phyloP scores from a whole-genome alignment of 2,329 filamentous ascomycete genomes.

The Aspergillus hiratsukae region DNA sequence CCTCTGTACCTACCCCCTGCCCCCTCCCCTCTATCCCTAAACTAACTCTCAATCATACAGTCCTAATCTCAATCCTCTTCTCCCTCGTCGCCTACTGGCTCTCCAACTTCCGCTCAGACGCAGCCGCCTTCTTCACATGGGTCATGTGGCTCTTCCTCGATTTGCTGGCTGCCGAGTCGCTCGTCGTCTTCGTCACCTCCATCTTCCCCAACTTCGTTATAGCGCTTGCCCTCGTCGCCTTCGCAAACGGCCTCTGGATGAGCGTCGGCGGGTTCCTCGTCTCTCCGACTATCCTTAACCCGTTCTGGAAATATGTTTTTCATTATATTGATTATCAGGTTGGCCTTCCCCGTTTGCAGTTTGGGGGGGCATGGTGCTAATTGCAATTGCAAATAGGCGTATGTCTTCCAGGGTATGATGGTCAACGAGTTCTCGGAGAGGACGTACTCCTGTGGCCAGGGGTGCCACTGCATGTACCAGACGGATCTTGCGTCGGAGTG shows the following conservation, averaged over 20 bases:
- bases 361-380: neutral
- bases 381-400: too few relatives aligned
- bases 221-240: conserved; percentile 72
- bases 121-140: conserved; percentile 67
- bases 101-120: conserved; percentile 65
- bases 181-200: conserved; percentile 71
- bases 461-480: conserved; percentile 67
- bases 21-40: neutral
- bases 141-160: conserved; percentile 83
- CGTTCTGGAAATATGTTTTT: conserved; percentile 82
- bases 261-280: conserved; percentile 79
- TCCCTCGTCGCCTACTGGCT: conserved; percentile 76
- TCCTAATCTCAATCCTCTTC: conserved; percentile 72
- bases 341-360: neutral
- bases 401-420: conserved; percentile 92
- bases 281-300: conserved; percentile 65
- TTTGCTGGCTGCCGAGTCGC: conserved; percentile 72
- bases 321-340: conserved; percentile 84
- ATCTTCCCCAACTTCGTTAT: conserved; percentile 77
- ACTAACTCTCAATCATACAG: conserved; percentile 21
- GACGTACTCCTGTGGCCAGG: conserved; percentile 56
- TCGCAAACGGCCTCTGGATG: conserved; percentile 90
- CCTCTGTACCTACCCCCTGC: neutral
- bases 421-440: conserved; percentile 73
- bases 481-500: conserved; percentile 61